phyloP scores from a whole-genome alignment of 139 green algal species.

The Picocystis salinarum region DNA sequence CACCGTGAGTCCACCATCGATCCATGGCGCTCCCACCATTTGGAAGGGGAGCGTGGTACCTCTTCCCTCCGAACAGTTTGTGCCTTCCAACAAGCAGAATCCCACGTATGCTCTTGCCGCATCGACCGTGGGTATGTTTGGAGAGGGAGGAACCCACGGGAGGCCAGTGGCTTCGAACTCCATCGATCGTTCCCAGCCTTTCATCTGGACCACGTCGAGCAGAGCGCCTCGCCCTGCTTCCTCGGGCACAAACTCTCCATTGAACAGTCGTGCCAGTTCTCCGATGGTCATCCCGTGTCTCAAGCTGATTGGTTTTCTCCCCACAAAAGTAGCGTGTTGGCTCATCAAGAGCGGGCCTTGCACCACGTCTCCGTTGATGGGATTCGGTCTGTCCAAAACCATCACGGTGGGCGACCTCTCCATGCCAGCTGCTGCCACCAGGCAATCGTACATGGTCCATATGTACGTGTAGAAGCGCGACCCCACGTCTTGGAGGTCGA shows the following conservation, averaged over 20 bases:
- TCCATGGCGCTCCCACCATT: conserved; percentile 15
- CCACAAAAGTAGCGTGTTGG: conserved; percentile 18
- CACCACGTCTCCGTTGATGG: conserved; percentile 14
- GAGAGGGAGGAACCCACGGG: conserved; percentile 22
- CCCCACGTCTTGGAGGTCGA: conserved; percentile 31
- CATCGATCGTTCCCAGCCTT: conserved; percentile 13
- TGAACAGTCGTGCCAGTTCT: conserved; percentile 24
- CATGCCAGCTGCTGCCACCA: conserved; percentile 19
- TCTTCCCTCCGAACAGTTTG: conserved; percentile 17
- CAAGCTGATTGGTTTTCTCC: conserved; percentile 18
- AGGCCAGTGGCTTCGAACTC: conserved; percentile 11
- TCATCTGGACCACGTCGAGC: conserved; percentile 20
- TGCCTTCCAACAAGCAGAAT: conserved; percentile 21
- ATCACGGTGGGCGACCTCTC: conserved; percentile 8
- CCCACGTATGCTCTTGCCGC: conserved; percentile 23
- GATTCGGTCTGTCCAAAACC: conserved; percentile 26
- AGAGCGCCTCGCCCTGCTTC: conserved; percentile 5
- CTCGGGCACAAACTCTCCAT: conserved; percentile 16
- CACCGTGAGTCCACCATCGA: conserved; percentile 12
- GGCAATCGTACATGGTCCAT: conserved; percentile 28
- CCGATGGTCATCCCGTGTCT: conserved; percentile 26
- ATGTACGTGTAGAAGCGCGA: conserved; percentile 34
- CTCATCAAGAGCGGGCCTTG: conserved; percentile 16
- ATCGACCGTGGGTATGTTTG: conserved; percentile 26
- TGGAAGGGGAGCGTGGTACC: conserved; percentile 26